Conservation (phyloP, 2,329 filamentous ascomycete genomes). For the Neoscytalidium dimidiatum region DNA sequence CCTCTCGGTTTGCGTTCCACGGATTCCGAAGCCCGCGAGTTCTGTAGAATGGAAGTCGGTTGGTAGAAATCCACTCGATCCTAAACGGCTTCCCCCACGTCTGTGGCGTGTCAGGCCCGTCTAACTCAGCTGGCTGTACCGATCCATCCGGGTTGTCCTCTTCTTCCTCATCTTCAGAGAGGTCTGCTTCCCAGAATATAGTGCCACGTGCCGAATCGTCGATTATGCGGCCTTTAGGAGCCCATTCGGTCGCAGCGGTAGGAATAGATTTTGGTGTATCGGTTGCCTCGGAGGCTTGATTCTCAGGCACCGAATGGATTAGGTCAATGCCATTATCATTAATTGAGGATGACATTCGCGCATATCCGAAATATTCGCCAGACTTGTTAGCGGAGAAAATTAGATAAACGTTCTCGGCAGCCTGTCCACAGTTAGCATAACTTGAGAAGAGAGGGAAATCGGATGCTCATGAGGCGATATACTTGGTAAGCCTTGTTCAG, state of each 20-base stretch:
- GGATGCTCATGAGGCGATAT: conserved; percentile 27
- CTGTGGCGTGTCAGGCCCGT: conserved; percentile 44
- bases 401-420: conserved; percentile 80
- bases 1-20: conserved; percentile 93
- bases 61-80: conserved; percentile 86
- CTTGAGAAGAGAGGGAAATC: background rate
- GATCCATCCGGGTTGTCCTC: conserved; percentile 46
- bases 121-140: conserved; percentile 38
- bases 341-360: conserved; percentile 84
- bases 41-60: conserved; percentile 81
- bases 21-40: conserved; percentile 86
- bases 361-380: conserved; percentile 94
- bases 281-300: conserved; percentile 51
- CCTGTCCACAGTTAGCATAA: conserved; percentile 48
- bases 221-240: conserved; percentile 83
- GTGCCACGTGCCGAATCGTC: conserved; percentile 92
- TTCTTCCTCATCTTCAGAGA: conserved; percentile 57
- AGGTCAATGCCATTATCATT: conserved; percentile 64
- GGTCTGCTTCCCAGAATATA: conserved; percentile 91
- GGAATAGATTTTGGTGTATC: conserved; percentile 78
- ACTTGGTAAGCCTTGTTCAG: conserved; percentile 84
- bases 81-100: conserved; percentile 90
- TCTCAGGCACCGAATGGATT: conserved; percentile 59
- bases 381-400: conserved; percentile 98
- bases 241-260: conserved; percentile 74